Evolutionary conservation across 1,284 basidiomycete species (phyloP), one percentile per base, ranked within the genome.

Genomic region (Ceratobasidium theobromae): DNA sequence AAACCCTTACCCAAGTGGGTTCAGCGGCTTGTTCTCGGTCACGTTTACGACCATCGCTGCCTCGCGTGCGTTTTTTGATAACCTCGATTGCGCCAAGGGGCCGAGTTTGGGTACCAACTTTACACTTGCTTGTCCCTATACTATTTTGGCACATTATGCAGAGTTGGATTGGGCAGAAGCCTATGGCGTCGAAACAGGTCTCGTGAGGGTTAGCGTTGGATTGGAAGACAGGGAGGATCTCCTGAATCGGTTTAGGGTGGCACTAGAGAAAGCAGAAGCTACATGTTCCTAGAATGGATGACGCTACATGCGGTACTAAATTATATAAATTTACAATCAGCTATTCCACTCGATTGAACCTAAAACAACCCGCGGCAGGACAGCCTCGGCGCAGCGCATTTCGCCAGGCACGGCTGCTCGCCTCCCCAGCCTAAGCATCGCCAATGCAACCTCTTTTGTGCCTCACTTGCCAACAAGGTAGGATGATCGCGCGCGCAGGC

Each of bases 91-190:
- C 75, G 85, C 85, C 69, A 99, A 98, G 76, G 97, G 96, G 1
- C 97, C 96, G 0, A 91, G 88, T 73, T 82, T 98, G 21, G 96
- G 96, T 0, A 98, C 95, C 35, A 98, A 95, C 79, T 97, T 98
- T 76, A 98, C 96, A 1, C 82, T 97, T 14, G 93, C 92, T 27
- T 93, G 87, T 72, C 96, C 96, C 23, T 99, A 95, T 75, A 90
- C 93, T 2, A 88, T 99, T 69, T 81, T 99, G 23, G 97, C 93
- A 25, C 97, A 99, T 75, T 98, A 89, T 72, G 75, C 79, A 2
- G 97, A 99, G 77, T 78, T 98, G 66, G 91, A 91, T 33, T 99
- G 97, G 97, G 96, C 95, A 4, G 86, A 84, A 30, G 76, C 80
- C 68, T 95, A 86, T 75, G 96, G 93, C 16, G 93, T 99, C 4